Evolutionary conservation across 306 rosid genomes (phyloP), one percentile per base, ranked within the genome.

Genomic region (Crataegus laevigata): DNA sequence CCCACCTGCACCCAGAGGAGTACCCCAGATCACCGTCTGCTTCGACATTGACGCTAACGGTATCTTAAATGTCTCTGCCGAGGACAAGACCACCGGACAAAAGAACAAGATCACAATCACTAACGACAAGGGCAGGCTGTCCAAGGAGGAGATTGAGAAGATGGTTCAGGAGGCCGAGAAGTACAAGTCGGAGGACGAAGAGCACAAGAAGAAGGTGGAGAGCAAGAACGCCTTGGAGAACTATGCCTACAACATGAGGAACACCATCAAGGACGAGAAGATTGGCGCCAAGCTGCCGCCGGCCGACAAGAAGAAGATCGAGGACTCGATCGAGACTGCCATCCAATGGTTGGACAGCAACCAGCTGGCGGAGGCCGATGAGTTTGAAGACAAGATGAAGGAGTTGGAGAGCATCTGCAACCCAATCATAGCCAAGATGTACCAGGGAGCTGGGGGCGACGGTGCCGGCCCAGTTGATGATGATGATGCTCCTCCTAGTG

Each of bases 141-240:
- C 96, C 1, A 87, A 88, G 90, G 93, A 87, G 6, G 96, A 91
- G 55, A 88, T 91, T 1, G 96, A 91, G 75, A 88, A 87, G 83
- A 91, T 91, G 96, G 91, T 88, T 30, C 88, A 88, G 43, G 96
- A 91, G 76, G 96, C 93, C 0, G 93, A 91, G 88, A 91, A 88
- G 80, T 91, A 91, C 87, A 88, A 87, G 40, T 85, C 91, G 4
- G 93, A 91, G 65, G 93, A 91, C 34, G 96, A 91, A 73, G 91
- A 85, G 45, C 90, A 91, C 36, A 91, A 85, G 77, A 87, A 88
- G 79, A 90, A 88, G 79, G 93, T 91, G 0, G 91, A 88, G 38
- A 69, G 88, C 5, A 91, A 86, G 86, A 88, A 87, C 11, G 90
- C 91, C 1, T 75, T 91, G 83, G 96, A 88, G 89, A 84, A 85